Evolutionary conservation across 2,329 filamentous ascomycete genomes (phyloP), one percentile per base, ranked within the genome.

Genomic region (Penicillium glabrum): DNA sequence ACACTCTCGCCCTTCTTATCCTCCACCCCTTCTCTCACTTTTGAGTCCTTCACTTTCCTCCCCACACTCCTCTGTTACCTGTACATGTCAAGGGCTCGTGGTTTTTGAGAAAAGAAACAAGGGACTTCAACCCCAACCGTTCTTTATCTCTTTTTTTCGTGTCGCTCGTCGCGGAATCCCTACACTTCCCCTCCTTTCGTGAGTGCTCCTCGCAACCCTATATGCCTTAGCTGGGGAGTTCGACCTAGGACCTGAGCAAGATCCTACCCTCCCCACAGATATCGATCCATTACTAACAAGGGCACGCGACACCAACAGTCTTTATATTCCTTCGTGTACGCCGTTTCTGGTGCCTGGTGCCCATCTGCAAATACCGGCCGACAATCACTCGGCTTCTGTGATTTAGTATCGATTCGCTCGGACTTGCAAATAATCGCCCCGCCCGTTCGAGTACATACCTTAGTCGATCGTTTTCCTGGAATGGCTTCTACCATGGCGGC

Each of bases 401-500:
- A 63, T 62, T 59, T 62, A 64, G 46, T 61, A 48, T 61, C 61
- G 51, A 56, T 37, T 46, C 19, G 29, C 58, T 59, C 53, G 53
- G 57, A 50, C 46, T 50, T 63, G 54, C 56, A 61, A 65, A 66
- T 65, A 61, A 27, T 61, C 55, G 37, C 47, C 57, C 35, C 35
- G 35, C 35, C 35, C 35, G 59, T 62, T 63, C 59, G 61, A 64
- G 61, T 67, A 70, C 65, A 69, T 69, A 67, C 52, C 59, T 53
- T 46, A 39, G 44, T 57, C 61, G 56, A 63, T 60, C 47, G 55
- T 48, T 39, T 61, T 58, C 56, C 39, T 66, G 67, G 58, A 54
- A 73, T 75, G 72, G 66, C 69, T 59, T 70, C 71, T 54, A 69
- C 69, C 35, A 74, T 76, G 67, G 65, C 71, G 58, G 67, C 70